These are phyloP conservation scores for Mesembryanthemum crystallinum DNA, from an alignment of 148 eudicot species.

Conservation along the genomic window DNA sequence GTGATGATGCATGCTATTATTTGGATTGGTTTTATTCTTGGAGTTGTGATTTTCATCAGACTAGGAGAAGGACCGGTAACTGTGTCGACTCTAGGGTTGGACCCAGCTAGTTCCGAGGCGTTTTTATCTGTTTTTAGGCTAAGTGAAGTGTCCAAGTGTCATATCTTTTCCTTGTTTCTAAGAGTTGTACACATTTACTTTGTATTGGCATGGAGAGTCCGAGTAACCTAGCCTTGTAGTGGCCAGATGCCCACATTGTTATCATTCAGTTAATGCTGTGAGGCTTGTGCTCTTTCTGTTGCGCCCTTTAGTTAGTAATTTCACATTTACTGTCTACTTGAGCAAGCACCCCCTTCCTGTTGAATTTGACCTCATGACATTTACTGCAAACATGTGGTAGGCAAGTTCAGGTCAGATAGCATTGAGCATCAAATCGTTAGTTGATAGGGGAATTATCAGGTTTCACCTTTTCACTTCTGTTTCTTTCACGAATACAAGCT, in stretches of 20 bases:
- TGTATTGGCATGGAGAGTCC: too few species aligned
- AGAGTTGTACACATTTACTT: too few species aligned
- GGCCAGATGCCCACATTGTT: too few species aligned
- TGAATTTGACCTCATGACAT: too few species aligned
- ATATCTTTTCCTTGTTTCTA: not conserved
- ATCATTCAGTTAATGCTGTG: too few species aligned
- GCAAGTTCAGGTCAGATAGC: not conserved
- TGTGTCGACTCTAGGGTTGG: not conserved
- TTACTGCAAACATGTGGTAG: not conserved
- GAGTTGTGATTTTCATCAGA: not conserved
- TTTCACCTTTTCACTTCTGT: not conserved
- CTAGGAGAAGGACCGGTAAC: not conserved
- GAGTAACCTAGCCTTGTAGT: too few species aligned
- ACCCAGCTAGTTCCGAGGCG: not conserved
- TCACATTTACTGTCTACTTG: too few species aligned
- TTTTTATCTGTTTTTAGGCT: conserved; percentile 4
- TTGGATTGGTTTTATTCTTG: not conserved
- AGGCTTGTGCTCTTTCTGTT: not conserved
- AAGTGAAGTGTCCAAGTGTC: not conserved
- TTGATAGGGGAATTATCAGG: not conserved
- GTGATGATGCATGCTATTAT: not conserved
- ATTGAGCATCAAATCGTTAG: not conserved
- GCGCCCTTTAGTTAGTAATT: not conserved
- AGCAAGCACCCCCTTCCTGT: too few species aligned
- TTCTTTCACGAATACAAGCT: not conserved